Evolutionary conservation across 192 early-diverging fungal genomes (phyloP).

Genomic region (Coemansia sp.): DNA sequence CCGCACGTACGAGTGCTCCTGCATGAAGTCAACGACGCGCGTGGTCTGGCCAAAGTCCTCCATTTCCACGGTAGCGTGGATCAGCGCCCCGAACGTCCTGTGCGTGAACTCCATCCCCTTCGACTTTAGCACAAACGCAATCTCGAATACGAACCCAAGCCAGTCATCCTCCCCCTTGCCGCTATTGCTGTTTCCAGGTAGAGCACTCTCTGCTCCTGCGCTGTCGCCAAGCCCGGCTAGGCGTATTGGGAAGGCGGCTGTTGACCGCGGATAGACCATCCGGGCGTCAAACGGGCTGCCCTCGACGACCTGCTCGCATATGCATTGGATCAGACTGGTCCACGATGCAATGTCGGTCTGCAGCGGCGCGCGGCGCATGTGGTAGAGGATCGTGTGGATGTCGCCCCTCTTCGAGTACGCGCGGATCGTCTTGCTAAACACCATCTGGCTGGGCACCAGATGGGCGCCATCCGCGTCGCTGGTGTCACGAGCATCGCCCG

Average conservation of each 20-base stretch:
- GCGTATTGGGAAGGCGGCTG: not conserved
- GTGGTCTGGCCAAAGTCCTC: not conserved
- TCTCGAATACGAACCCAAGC: slow-evolving; percentile 17
- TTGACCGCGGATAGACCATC: slow-evolving; percentile 9
- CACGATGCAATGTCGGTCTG: slow-evolving; percentile 26
- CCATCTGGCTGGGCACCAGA: slow-evolving; percentile 3
- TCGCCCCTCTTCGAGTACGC: slow-evolving; percentile 22
- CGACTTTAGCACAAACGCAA: not conserved
- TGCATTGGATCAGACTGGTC: slow-evolving; percentile 29
- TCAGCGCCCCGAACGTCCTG: slow-evolving; percentile 15
- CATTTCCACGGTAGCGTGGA: slow-evolving; percentile 7
- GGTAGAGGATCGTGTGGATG: slow-evolving; percentile 16
- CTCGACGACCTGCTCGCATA: slow-evolving; percentile 13
- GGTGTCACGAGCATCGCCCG: not conserved
- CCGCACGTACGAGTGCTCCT: not conserved
- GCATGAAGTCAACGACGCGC: slow-evolving; percentile 12
- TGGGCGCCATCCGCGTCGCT: not conserved
- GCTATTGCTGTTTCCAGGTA: not conserved
- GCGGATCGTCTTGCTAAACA: slow-evolving; percentile 23
- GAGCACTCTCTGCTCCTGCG: not conserved
- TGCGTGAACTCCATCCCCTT: slow-evolving; percentile 15
- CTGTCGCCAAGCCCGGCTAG: not conserved
- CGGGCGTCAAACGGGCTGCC: not conserved
- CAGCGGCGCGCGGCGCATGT: slow-evolving; percentile 19
- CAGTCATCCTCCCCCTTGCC: not conserved